Evolutionary conservation across 305 asterid genomes (phyloP).

Genomic region (Solanum hybrid): DNA sequence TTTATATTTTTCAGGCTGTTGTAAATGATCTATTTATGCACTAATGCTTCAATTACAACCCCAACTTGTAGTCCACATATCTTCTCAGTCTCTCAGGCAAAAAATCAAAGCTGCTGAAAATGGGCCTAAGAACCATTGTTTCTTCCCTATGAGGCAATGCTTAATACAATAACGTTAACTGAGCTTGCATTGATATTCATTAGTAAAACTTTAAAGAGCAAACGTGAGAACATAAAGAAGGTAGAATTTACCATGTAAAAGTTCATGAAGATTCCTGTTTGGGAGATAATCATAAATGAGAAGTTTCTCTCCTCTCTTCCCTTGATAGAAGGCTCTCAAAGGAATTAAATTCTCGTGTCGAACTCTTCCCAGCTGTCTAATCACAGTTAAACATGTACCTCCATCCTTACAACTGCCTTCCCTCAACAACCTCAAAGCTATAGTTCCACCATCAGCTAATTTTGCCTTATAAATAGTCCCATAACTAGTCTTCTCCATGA

Average conservation of each 20-base stretch:
- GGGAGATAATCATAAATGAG: slow-evolving; percentile 79
- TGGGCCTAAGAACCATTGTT: background rate
- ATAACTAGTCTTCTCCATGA: slow-evolving; percentile 88
- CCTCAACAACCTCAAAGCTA: slow-evolving; percentile 83
- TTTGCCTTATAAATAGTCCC: slow-evolving; percentile 95
- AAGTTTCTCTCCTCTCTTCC: slow-evolving; percentile 94
- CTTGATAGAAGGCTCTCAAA: slow-evolving; percentile 92
- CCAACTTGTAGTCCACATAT: background rate
- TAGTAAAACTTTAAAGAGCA: background rate
- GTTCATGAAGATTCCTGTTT: slow-evolving; percentile 66
- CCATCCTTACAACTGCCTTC: slow-evolving; percentile 82
- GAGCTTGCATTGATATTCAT: background rate
- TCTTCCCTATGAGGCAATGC: background rate
- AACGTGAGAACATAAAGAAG: background rate
- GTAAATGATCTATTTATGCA: background rate
- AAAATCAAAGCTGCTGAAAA: background rate
- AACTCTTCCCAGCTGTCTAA: slow-evolving; percentile 68
- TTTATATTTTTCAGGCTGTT: background rate
- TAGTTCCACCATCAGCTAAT: slow-evolving; percentile 86
- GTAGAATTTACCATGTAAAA: slow-evolving; percentile 59
- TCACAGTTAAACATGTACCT: slow-evolving; percentile 56
- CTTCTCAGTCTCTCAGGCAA: background rate
- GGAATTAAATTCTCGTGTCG: slow-evolving; percentile 91
- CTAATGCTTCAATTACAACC: background rate
- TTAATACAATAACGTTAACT: background rate